Evolutionary conservation across 2,329 filamentous ascomycete genomes (phyloP), one percentile per base, ranked within the genome.

Genomic region (Aspergillus clavatus): DNA sequence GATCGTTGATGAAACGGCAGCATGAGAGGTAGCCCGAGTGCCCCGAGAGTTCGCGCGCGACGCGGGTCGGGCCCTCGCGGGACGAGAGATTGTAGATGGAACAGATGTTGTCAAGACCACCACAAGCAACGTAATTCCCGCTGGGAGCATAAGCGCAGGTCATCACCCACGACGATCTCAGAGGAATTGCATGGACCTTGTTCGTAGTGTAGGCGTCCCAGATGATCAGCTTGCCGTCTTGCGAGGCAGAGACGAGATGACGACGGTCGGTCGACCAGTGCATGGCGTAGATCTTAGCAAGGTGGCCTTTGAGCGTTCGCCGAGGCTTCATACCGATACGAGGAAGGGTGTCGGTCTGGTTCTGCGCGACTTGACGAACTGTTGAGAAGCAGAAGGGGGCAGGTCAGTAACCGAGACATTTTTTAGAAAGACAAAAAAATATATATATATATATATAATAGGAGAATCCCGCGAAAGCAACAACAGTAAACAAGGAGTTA

Each of bases 161-260:
- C 93, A 98, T 98, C 72, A 98, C 93, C 93, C 93, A 98, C 11
- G 93, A 98, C 11, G 93, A 97, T 54, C 93, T 84, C 47, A 98
- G 79, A 26, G 93, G 93, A 60, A 98, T 97, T 69, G 93, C 93
- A 72, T 98, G 93, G 51, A 98, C 93, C 72, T 98, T 98, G 79
- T 98, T 97, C 52, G 93, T 97, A 55, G 91, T 97, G 76, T 98
- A 98, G 48, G 93, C 93, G 70, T 98, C 93, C 93, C 93, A 98
- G 67, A 98, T 97, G 72, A 98, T 98, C 58, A 98, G 83, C 78
- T 98, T 98, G 69, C 93, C 93, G 65, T 98, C 93, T 73, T 98
- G 93, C 59, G 93, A 98, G 53, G 93, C 93, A 10, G 93, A 97
- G 42, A 98, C 93, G 50, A 97, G 82, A 72, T 97, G 93, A 71